Evolutionary conservation across 768 basidiomycete genomes (phyloP).

Genomic region (Naematelia aurantialba): DNA sequence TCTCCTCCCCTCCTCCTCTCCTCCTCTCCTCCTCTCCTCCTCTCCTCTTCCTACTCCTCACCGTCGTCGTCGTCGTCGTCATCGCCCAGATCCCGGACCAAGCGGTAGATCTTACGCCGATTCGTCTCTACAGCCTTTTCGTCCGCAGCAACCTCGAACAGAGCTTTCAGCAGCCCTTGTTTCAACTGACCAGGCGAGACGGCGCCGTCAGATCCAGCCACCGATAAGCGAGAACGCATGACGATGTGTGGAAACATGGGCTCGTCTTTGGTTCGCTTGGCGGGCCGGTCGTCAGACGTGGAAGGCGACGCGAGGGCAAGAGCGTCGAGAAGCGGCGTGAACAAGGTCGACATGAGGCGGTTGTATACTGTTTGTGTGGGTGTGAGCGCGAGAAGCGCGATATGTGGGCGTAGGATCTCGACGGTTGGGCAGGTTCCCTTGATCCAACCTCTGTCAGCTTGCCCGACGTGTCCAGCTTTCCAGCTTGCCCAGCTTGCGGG

Average conservation of each 20-base stretch:
- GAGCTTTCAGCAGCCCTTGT: conserved; percentile 58
- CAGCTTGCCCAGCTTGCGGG: not conserved
- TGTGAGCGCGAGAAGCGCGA: conserved; percentile 67
- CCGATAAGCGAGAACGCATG: conserved; percentile 57
- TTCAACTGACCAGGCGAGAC: conserved; percentile 18
- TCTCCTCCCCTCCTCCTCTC: not conserved
- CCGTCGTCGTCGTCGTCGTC: conserved; percentile 46
- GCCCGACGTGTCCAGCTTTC: not conserved
- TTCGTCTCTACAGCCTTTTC: conserved; percentile 71
- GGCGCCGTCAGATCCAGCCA: conserved; percentile 48
- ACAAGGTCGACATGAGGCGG: conserved; percentile 65
- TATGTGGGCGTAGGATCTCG: conserved; percentile 65
- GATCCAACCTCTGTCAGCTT: conserved; percentile 8
- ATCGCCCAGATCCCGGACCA: conserved; percentile 64
- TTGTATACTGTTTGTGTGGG: conserved; percentile 64
- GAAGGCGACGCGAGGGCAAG: conserved; percentile 51
- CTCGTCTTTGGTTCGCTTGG: conserved; percentile 49
- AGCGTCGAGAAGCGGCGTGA: conserved; percentile 65
- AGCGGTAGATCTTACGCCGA: conserved; percentile 73
- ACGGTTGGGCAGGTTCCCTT: conserved; percentile 56
- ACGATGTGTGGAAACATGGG: conserved; percentile 55
- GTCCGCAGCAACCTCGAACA: conserved; percentile 68
- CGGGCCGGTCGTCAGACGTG: conserved; percentile 37
- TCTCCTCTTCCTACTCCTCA: conserved; percentile 7
- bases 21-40: not conserved